Evolutionary conservation across 805 yeast species (phyloP).

Genomic region (Candida xiaguanensis): DNA sequence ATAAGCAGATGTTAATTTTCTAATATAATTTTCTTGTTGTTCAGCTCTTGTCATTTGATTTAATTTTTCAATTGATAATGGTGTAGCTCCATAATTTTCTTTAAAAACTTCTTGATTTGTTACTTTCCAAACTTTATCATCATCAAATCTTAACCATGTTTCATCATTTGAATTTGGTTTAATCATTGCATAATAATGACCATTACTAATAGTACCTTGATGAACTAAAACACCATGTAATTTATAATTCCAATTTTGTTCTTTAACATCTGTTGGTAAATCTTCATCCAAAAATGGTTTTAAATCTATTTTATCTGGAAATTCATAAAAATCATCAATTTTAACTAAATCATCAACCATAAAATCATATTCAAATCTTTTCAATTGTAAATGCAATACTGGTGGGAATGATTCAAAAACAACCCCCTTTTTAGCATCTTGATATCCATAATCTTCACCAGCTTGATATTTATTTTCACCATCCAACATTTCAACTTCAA

Average conservation of each 20-base stretch:
- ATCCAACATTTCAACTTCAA: constrained; percentile 81
- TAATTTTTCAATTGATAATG: constrained; percentile 45
- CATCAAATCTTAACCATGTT: constrained; percentile 89
- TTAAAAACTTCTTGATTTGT: constrained; percentile 83
- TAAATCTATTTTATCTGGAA: constrained; percentile 77
- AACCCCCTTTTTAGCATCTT: constrained; percentile 96
- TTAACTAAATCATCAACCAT: constrained; percentile 83
- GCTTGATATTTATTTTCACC: constrained; percentile 98
- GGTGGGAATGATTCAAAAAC: constrained; percentile 88
- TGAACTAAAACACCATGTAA: constrained; percentile 95
- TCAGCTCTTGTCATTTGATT: constrained; percentile 53
- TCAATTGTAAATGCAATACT: constrained; percentile 87
- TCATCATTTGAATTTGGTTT: constrained; percentile 66
- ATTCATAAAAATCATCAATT: constrained; percentile 89
- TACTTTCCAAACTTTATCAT: constrained; percentile 88
- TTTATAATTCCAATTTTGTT: constrained; percentile 71
- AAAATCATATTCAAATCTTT: constrained; percentile 92
- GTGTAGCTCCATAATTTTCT: constrained; percentile 85
- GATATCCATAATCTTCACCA: constrained; percentile 76
- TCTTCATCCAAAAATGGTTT: constrained; percentile 71
- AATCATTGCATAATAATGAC: constrained; percentile 94
- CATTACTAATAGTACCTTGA: constrained; percentile 92
- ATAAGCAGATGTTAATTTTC: constrained; percentile 91
- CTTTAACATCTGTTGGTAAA: constrained; percentile 32
- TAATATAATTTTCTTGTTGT: constrained; percentile 57